phyloP scores from a whole-genome alignment of 495 filamentous ascomycete genomes.

The Neurospora sp. region DNA sequence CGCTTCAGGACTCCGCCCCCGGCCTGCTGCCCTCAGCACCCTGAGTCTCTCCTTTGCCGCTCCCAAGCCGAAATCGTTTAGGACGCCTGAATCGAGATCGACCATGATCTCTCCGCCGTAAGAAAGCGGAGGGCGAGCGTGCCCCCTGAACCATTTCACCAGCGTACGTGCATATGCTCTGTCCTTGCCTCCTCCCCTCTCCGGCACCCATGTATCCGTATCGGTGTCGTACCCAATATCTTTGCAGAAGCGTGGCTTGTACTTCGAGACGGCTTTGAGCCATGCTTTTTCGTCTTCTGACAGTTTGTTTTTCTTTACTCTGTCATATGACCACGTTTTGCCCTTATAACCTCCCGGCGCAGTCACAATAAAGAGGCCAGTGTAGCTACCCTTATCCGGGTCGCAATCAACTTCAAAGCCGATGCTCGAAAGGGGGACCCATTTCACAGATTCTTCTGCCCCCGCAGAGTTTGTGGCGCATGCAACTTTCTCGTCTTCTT shows the following conservation, averaged over 20 bases:
- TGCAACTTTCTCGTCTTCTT: background rate
- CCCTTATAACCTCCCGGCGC: background rate
- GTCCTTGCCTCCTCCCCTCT: background rate
- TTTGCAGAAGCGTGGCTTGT: background rate
- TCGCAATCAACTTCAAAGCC: background rate
- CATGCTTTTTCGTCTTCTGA: background rate
- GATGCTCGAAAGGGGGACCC: background rate
- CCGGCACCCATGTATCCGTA: background rate
- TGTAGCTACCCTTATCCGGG: background rate
- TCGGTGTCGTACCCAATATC: background rate
- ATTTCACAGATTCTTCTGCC: background rate
- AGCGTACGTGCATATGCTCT: background rate
- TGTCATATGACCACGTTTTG: background rate
- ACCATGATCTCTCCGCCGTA: background rate
- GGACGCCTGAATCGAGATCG: background rate
- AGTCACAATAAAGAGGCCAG: rapidly evolving
- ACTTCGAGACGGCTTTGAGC: background rate
- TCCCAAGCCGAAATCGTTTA: background rate
- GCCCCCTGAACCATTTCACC: background rate
- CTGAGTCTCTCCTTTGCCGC: background rate
- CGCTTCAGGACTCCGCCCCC: background rate
- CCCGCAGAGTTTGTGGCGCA: background rate
- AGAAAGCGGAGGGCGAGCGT: background rate
- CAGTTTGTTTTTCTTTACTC: background rate
- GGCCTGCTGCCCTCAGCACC: background rate